Base-by-base conservation (phyloP, 192 early-diverging fungal genomes). In the Coemansia sp. region DNA sequence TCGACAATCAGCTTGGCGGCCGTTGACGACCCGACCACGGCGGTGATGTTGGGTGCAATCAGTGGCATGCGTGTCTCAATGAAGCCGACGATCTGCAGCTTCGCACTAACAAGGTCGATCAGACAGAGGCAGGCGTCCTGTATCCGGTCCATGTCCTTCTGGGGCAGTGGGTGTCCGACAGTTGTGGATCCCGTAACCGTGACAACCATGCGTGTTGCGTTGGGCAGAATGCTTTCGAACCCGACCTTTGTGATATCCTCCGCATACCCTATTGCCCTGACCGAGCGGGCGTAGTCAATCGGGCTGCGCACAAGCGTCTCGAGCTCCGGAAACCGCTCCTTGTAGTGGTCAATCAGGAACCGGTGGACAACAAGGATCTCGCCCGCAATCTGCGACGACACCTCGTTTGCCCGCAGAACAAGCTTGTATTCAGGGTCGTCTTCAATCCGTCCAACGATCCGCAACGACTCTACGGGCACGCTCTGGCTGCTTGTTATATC, bases 21-120 rank as follows among this genome's bases (percentile, higher is more conserved):
- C 0, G 90, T 89, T 6, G 90, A 85, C 37, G 89, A 89, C 26
- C 94, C 95, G 6, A 99, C 85, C 12, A 99, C 87, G 1, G 87
- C 86, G 0, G 95, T 93, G 1, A 97, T 72, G 61, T 99, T 99
- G 9, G 98, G 98, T 7, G 98, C 96, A 70, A 99, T 93, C 40
- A 96, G 84, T 1, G 84, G 87, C 91, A 98, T 92, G 19, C 95
- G 86, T 0, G 94, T 92, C 68, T 94, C 93, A 10, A 99, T 94
- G 81, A 95, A 99, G 61, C 86, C 86, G 44, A 93, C 86, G 37
- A 99, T 91, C 86, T 89, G 64, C 8, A 58, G 43, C 63, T 61
- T 67, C 3, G 89, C 87, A 16, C 61, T 72, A 40, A 94, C 92
- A 32, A 99, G 85, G 44, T 83, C 88, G 32, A 95, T 70, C 8